Conservation (phyloP, 2,329 filamentous ascomycete species). For the Pseudogymnoascus sp. region DNA sequence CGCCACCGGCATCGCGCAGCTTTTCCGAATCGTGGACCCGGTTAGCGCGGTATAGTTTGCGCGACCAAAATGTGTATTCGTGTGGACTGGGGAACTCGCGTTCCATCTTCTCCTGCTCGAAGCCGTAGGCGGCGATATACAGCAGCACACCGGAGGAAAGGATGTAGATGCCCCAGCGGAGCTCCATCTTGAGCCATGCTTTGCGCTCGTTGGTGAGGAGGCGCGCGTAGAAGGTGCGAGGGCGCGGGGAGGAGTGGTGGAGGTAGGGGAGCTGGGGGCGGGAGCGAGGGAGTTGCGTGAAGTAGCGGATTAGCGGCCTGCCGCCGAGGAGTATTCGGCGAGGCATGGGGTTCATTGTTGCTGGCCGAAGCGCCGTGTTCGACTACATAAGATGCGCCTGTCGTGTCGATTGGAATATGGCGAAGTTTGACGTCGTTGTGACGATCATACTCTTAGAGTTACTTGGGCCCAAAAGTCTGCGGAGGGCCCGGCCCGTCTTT, state of each 20-base stretch:
- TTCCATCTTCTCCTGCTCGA: constrained; percentile 70
- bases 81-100: constrained; percentile 69
- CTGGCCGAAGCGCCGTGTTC: background rate
- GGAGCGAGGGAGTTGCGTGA: constrained; percentile 45
- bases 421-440: background rate
- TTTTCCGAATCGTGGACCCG: constrained; percentile 15
- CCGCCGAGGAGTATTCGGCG: background rate
- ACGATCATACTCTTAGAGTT: background rate
- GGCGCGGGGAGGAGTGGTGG: constrained; percentile 40
- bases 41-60: constrained; percentile 58
- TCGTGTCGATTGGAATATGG: background rate
- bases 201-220: constrained; percentile 74
- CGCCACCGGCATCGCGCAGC: constrained; percentile 18
- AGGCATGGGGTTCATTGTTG: background rate
- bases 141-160: constrained; percentile 57
- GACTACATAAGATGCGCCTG: background rate
- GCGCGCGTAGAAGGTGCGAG: constrained; percentile 51
- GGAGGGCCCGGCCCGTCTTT: constrained; percentile 7
- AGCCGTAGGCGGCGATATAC: constrained; percentile 53
- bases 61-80: constrained; percentile 69
- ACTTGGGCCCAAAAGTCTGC: constrained; percentile 6
- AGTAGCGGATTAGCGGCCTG: constrained; percentile 39
- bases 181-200: constrained; percentile 61
- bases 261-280: constrained; percentile 62
- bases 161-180: constrained; percentile 57